Conservation (phyloP, 2,329 filamentous ascomycete genomes). For the Ceratocystis alfenasii region DNA sequence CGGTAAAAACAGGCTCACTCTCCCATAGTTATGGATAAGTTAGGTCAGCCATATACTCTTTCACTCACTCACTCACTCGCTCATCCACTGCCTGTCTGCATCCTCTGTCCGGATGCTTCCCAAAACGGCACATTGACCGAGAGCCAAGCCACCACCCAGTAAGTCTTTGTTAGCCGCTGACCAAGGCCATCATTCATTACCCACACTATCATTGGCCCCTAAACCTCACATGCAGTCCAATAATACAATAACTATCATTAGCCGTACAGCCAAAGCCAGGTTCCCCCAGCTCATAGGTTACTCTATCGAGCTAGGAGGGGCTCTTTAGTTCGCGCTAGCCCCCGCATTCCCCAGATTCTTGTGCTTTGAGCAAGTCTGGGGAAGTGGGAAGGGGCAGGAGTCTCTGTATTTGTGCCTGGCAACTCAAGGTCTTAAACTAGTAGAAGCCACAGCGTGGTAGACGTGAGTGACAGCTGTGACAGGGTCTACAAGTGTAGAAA, state of each 20-base stretch:
- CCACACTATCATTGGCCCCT: background rate
- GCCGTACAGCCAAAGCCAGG: background rate
- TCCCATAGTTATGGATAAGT: too few relatives aligned
- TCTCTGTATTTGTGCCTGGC: background rate
- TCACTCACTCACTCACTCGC: too few relatives aligned
- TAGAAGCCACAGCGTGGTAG: background rate
- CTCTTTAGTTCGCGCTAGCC: conserved; percentile 4
- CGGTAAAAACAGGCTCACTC: too few relatives aligned
- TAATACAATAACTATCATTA: background rate
- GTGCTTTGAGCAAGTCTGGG: background rate
- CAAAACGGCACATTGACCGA: conserved; percentile 3
- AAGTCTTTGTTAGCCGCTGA: background rate
- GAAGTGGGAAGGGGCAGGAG: background rate
- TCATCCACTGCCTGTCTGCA: background rate
- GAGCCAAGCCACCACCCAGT: background rate
- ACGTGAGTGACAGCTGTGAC: background rate
- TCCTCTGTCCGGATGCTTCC: background rate
- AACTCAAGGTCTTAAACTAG: background rate
- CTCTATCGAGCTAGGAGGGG: background rate
- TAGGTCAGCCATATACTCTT: too few relatives aligned
- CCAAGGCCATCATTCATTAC: background rate
- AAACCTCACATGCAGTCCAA: background rate
- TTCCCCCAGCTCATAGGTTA: background rate
- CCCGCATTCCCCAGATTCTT: conserved; percentile 12
- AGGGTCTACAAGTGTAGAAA: background rate